phyloP scores from a whole-genome alignment of 2,329 filamentous ascomycete species.

The Coniella vitis region DNA sequence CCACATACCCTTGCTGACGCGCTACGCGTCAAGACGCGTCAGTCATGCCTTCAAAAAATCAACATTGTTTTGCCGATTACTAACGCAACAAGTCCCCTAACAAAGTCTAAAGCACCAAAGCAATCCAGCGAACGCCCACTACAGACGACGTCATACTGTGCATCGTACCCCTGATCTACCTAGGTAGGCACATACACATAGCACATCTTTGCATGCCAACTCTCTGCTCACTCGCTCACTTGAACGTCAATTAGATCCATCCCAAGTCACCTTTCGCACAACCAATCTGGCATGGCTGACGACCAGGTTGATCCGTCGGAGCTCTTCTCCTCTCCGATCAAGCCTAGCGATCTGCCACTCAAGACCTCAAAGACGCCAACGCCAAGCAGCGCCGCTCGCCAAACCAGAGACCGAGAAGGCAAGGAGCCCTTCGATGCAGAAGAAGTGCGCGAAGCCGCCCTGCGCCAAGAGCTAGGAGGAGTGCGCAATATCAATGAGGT shows the following conservation, averaged over 20 bases:
- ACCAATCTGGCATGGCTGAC: slow-evolving; percentile 34
- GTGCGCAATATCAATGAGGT: slow-evolving; percentile 82
- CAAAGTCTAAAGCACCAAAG: not conserved
- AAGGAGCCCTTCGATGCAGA: slow-evolving; percentile 50
- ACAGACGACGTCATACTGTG: not conserved
- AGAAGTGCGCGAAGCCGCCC: slow-evolving; percentile 63
- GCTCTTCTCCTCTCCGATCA: slow-evolving; percentile 27
- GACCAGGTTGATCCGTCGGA: slow-evolving; percentile 37
- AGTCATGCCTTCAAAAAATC: not conserved
- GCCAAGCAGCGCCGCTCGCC: not conserved
- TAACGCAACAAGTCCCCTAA: not conserved
- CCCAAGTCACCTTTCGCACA: not conserved
- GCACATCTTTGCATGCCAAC: no score
- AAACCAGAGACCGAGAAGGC: slow-evolving; percentile 23
- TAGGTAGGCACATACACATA: no score
- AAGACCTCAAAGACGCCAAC: slow-evolving; percentile 30
- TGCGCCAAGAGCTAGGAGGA: slow-evolving; percentile 74
- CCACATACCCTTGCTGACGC: not conserved
- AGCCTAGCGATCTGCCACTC: slow-evolving; percentile 26
- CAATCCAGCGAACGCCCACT: not conserved
- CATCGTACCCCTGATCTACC: no score
- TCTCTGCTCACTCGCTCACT: no score
- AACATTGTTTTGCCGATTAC: not conserved
- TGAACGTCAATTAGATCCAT: no score
- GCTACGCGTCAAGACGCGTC: not conserved